Evolutionary conservation across 331 rosid genomes (phyloP), one percentile per base, ranked within the genome.

Genomic region (Spiraea crenata): DNA sequence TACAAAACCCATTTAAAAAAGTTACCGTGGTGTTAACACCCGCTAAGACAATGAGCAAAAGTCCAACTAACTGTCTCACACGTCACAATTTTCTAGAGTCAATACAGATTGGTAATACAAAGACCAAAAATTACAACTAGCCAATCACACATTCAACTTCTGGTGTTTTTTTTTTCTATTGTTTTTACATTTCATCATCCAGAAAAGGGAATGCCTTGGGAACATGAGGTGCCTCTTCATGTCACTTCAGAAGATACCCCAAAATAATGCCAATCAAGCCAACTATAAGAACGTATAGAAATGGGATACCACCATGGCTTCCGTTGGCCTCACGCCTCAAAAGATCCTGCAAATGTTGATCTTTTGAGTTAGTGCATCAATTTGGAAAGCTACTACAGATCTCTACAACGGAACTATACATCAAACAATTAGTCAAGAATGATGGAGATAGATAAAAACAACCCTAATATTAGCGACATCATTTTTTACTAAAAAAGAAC

Each of bases 221-320:
- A 61, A 64, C 35, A 50, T 7, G 35, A 46, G 60, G 67, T 57
- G 65, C 49, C 66, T 34, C 60, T 69, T 90, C 85, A 92, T 59
- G 95, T 83, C 85, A 86, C 91, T 86, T 92, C 86, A 92, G 40
- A 67, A 92, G 67, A 73, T 82, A 90, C 50, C 98, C 98, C 82
- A 92, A 77, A 75, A 92, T 72, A 73, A 88, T 72, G 83, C 98
- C 96, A 72, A 92, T 15, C 72, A 88, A 65, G 67, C 88, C 96
- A 66, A 92, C 79, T 38, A 92, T 41, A 64, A 85, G 40, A 16
- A 88, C 88, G 25, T 82, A 88, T 41, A 86, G 65, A 20, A 90
- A 79, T 55, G 96, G 83, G 47, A 90, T 57, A n/a, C 95, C 82
- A 0, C 90, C 79, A 0, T 65, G 71, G 57, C 83, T 76, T 79